Evolutionary conservation across 1,139 yeast species (phyloP), one percentile per base, ranked within the genome.

Genomic region (Kurtzmaniella quercitrusa): DNA sequence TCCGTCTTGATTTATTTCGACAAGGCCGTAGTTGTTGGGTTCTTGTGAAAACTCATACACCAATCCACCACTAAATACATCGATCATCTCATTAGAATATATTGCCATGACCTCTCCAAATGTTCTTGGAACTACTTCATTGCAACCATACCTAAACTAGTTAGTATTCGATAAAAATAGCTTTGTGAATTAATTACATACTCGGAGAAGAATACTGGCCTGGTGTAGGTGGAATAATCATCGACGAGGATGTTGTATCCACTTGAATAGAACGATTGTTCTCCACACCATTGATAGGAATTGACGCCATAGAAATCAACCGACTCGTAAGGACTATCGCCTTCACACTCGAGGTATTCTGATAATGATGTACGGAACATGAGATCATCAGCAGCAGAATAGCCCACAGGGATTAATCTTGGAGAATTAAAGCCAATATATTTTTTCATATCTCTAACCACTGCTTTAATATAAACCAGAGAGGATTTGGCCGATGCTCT

Each of bases 211-310:
- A 93, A 84, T 1, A 93, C 74, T 2, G 98, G 98, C 50, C 81
- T 77, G 1, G 88, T 65, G 56, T 79, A 88, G 39, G 76, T 75
- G 34, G 66, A 59, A 59, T 89, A 93, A 52, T 86, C 90, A 43
- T 77, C 73, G 16, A 88, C 91, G 47, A 91, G 76, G 31, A 72
- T 66, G 53, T 85, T 78, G 62, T 89, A 93, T 1, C 98, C 98
- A 54, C 96, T 85, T 10, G 85, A 73, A 48, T 80, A 68, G 62
- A 87, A 86, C 2, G 94, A 83, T 55, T 88, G 93, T 40, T 80
- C 77, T 5, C 98, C 98, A 68, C 98, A 93, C 98, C 98, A 93
- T 60, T 90, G 96, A 62, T 93, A 93, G 1, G 96, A 84, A 62
- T 93, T 93, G 44, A 93, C 91, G 4, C 98, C 98, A 65, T 89